Base-by-base conservation (phyloP, 768 basidiomycete genomes). In the Chlorophyllum brunneum region DNA sequence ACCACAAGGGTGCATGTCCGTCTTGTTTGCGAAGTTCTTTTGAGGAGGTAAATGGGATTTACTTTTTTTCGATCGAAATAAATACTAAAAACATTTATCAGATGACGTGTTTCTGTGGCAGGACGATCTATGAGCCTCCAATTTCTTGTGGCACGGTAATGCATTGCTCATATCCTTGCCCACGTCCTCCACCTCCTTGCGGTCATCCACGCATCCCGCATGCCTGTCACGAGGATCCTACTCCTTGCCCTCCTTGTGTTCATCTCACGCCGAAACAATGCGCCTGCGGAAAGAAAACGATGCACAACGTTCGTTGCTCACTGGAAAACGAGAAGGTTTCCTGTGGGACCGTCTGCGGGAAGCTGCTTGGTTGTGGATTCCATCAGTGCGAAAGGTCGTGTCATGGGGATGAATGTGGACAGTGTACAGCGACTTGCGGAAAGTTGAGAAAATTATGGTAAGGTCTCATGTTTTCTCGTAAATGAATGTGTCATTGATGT, bases 11-110 rank as follows among this genome's bases (percentile, higher is more conserved):
- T 0, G 68, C 77, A 0, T 99, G 97, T 64, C 83, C 80, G 0
- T 77, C 85, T 18, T 99, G 97, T 67, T 71, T 95, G 45, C 79
- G 85, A 65, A 92, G 92, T 39, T 86, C 86, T 1, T 99, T 95
- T 59, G 94, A 98, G 36, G 97, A 99, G 82, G 86, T 86, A 56
- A 63, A 13, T 20, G 38, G 7, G 9, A 5, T 27, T 36, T 15
- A 26, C 51, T 26, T 26, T 40, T 33, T 9, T 15, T 39, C 56
- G 36, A 8, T 48, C 8, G 16, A 4, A 8, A 23, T 29, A 22
- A 15, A 52, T 55, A 22, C 39, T 54, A 16, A 58, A 23, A 13
- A 34, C 1, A 11, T 53, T 24, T 48, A 20, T 16, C 23, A 91
- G 82, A 69, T 94, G 49, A 67, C 86, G 8, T 98, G 95, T 63